Evolutionary conservation across 139 green algal species (phyloP).

Genomic region (Auxenochlorella pyrenoidosa): DNA sequence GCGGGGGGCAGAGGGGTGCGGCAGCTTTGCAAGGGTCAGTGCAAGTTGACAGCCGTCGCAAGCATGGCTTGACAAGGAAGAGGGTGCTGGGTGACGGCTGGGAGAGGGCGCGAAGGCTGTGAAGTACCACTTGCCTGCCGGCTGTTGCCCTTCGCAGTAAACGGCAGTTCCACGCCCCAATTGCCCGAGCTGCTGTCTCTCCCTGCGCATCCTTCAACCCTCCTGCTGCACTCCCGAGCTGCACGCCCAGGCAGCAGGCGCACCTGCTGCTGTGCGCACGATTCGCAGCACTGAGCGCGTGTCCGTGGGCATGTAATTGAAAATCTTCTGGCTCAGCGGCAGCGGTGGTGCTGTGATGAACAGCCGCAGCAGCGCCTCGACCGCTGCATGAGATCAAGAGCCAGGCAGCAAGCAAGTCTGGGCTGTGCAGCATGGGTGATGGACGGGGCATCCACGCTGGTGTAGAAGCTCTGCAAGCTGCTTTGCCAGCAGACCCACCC

Average conservation of each 20-base stretch:
- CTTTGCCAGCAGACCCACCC: background rate
- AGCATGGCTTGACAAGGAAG: too few species aligned
- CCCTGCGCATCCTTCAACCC: background rate
- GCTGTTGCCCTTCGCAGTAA: background rate
- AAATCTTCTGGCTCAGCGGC: slow-evolving; percentile 44
- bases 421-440: background rate
- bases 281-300: slow-evolving; percentile 39
- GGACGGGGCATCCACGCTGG: background rate
- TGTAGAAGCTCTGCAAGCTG: background rate
- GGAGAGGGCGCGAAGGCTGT: too few species aligned
- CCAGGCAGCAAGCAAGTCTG: background rate
- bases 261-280: slow-evolving; percentile 58
- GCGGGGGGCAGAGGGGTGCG: background rate
- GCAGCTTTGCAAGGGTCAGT: too few species aligned
- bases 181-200: background rate
- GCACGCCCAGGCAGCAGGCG: background rate
- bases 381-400: background rate
- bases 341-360: slow-evolving; percentile 20
- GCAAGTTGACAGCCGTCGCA: too few species aligned
- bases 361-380: slow-evolving; percentile 48
- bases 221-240: background rate
- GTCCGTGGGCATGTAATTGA: slow-evolving; percentile 32
- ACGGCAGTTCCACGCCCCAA: background rate
- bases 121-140: too few species aligned
- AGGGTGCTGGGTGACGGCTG: too few species aligned